These are phyloP conservation scores for Diaporthe citriasiana DNA, from an alignment of 2,329 filamentous ascomycete species.

Conservation along the genomic window DNA sequence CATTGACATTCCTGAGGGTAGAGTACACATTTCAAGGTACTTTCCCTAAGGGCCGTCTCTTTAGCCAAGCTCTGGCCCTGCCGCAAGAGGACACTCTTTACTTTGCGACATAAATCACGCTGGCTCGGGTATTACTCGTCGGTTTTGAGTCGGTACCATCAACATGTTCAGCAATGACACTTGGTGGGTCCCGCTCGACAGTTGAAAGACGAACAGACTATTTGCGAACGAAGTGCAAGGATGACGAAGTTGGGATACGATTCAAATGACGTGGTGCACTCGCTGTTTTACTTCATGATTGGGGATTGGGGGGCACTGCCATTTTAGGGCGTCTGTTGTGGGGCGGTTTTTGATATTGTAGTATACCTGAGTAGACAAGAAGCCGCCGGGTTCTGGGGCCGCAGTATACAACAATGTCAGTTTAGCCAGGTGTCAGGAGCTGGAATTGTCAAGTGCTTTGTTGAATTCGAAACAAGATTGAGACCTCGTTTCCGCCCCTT, in stretches of 20 bases:
- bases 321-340: not conserved
- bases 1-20: not conserved
- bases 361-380: not conserved
- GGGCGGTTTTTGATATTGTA: not conserved
- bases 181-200: not conserved
- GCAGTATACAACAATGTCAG: not conserved
- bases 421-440: not conserved
- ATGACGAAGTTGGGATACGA: not conserved
- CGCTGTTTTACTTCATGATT: too few relatives aligned
- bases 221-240: not conserved
- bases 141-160: not conserved
- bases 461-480: slow-evolving; percentile 23
- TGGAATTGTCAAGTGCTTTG: slow-evolving; percentile 10
- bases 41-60: not conserved
- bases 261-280: slow-evolving; percentile 7
- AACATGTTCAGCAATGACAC: not conserved
- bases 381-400: slow-evolving; percentile 21
- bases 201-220: not conserved
- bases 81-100: too few relatives aligned
- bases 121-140: not conserved
- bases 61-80: not conserved
- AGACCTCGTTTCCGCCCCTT: slow-evolving; percentile 29
- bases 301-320: not conserved
- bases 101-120: not conserved
- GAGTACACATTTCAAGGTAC: not conserved